phyloP scores from a whole-genome alignment of 495 filamentous ascomycete species.

The Clohesyomyces aquaticus region DNA sequence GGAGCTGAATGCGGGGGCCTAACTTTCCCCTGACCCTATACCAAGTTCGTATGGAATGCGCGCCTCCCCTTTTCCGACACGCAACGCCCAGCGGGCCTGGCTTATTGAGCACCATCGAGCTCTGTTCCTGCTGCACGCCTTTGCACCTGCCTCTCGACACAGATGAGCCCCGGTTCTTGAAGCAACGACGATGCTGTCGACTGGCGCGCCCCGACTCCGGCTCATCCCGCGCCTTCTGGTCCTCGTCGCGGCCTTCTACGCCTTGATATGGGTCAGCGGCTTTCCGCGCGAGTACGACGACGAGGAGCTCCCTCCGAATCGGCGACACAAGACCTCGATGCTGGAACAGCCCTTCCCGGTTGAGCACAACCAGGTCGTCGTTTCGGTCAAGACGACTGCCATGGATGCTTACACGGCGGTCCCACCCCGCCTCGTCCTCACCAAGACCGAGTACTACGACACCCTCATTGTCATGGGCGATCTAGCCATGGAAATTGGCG shows the following conservation, averaged over 20 bases:
- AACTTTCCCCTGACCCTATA: not conserved
- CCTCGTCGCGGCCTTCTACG: slow-evolving; percentile 13
- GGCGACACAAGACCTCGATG: not conserved
- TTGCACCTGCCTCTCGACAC: no score
- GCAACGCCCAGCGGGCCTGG: no score
- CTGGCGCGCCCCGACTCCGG: slow-evolving; percentile 7
- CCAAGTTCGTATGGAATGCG: not conserved
- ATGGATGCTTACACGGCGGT: slow-evolving; percentile 31
- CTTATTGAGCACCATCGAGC: no score
- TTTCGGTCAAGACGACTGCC: slow-evolving; percentile 29
- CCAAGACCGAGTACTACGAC: slow-evolving; percentile 13
- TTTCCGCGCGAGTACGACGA: slow-evolving; percentile 33
- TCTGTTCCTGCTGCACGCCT: no score
- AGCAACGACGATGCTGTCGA: not conserved
- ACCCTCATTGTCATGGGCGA: slow-evolving; percentile 30
- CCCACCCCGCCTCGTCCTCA: slow-evolving; percentile 23
- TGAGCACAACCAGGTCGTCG: slow-evolving; percentile 26
- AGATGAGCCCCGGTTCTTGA: no score
- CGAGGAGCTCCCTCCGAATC: slow-evolving; percentile 11
- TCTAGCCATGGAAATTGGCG: slow-evolving; percentile 25
- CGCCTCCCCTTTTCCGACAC: not conserved
- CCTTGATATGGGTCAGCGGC: slow-evolving; percentile 25
- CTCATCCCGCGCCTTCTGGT: slow-evolving; percentile 14
- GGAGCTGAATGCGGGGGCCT: not conserved
- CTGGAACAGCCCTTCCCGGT: not conserved